A percentile compares a stretch with the other conserved stretches of the same genome.
These are phyloP conservation scores for Candida fluviatilis DNA, from an alignment of 805 yeast genomes.

Conservation along the genomic window DNA sequence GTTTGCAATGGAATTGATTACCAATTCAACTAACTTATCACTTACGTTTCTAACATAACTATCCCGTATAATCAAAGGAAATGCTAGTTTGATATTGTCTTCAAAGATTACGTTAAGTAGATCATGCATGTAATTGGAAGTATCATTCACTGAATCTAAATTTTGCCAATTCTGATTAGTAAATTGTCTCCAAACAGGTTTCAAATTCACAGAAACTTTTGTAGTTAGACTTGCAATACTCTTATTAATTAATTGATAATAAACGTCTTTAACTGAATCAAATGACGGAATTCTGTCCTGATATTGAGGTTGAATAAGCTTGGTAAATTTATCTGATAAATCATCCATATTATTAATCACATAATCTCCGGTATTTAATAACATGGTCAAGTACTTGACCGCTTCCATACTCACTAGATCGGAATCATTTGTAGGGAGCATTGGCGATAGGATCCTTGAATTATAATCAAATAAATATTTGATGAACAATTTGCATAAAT, in stretches of 20 bases:
- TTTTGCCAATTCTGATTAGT: slow-evolving; percentile 68
- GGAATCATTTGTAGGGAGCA: slow-evolving; percentile 36
- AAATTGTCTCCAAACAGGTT: slow-evolving; percentile 81
- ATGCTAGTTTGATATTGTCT: slow-evolving; percentile 38
- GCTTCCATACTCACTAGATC: slow-evolving; percentile 50
- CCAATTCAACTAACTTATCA: slow-evolving; percentile 68
- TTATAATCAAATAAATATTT: slow-evolving; percentile 54
- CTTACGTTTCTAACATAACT: slow-evolving; percentile 68
- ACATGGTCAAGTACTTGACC: slow-evolving; percentile 60
- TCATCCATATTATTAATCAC: slow-evolving; percentile 76
- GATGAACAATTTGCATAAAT: slow-evolving; percentile 56
- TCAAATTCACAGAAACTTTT: slow-evolving; percentile 58
- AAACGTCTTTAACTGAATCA: slow-evolving; percentile 52
- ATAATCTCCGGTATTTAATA: slow-evolving; percentile 87
- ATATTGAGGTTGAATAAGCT: slow-evolving; percentile 31
- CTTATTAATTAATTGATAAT: slow-evolving; percentile 52
- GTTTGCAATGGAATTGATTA: slow-evolving; percentile 51
- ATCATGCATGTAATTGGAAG: slow-evolving; percentile 66
- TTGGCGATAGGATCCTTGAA: slow-evolving; percentile 27
- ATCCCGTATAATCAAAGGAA: slow-evolving; percentile 62
- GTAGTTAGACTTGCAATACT: slow-evolving; percentile 53
- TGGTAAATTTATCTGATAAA: slow-evolving; percentile 56
- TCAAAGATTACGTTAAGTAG: slow-evolving; percentile 45
- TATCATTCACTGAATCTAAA: slow-evolving; percentile 61
- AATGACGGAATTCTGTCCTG: slow-evolving; percentile 44